phyloP scores from a whole-genome alignment of 208 protist species.

The Naegleria lovaniensis region DNA sequence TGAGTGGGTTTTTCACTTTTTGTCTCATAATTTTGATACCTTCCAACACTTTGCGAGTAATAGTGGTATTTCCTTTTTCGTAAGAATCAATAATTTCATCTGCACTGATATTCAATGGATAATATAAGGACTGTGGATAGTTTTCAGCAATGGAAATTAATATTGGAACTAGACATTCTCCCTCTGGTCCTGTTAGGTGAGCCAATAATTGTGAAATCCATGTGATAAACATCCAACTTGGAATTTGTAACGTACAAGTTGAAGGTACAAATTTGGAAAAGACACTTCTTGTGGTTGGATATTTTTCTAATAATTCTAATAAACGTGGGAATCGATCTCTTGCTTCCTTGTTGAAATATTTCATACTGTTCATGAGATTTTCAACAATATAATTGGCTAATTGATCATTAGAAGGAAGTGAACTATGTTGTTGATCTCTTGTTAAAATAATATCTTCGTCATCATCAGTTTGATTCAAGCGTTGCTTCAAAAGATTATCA shows the following conservation, averaged over 20 bases:
- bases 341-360: conserved; percentile 23
- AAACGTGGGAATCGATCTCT: conserved; percentile 52
- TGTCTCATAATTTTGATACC: conserved; percentile 30
- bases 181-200: conserved; percentile 40
- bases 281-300: background rate
- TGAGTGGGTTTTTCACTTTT: conserved; percentile 36
- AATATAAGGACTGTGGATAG: conserved; percentile 67
- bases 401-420: background rate
- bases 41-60: background rate
- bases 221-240: conserved; percentile 51
- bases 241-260: background rate
- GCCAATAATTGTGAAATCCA: conserved; percentile 64
- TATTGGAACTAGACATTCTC: conserved; percentile 38
- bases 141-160: conserved; percentile 47
- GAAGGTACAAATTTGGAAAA: background rate
- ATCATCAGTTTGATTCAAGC: background rate
- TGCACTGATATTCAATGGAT: conserved; percentile 56
- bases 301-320: conserved; percentile 46
- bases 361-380: conserved; percentile 43
- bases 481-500: conserved; percentile 43
- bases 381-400: conserved; percentile 29
- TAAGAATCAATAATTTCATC: conserved; percentile 44
- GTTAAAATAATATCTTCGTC: background rate
- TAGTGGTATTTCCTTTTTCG: too few relatives aligned
- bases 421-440: background rate